Base-by-base conservation (phyloP, 805 yeast species). In the Yarrowia divulgata region DNA sequence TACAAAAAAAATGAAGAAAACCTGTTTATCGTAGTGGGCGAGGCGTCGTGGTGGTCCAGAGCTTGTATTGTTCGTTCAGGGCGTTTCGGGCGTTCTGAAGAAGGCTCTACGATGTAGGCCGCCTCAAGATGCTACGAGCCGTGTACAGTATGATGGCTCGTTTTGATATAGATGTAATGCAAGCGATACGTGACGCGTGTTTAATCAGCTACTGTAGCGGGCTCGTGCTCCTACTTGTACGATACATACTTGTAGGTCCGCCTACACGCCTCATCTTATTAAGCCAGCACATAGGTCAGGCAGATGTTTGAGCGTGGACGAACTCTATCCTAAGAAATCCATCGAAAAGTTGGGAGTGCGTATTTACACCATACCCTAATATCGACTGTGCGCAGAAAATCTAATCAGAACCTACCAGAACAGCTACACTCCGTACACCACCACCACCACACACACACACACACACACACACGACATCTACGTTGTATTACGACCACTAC, bases 321-420 rank as follows among this genome's bases (percentile, higher is more conserved):
- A 57, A 57, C 63, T 57, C 63, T 57, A 57, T 57, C 63, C 48
- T 57, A 40, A 57, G 63, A 57, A 57, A 42, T 42, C 46, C 63
- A 40, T 57, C 63, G 63, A 57, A 57, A 57, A 42, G 12, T 35
- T 14, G 45, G 60, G 43, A 39, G 54, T 49, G 54, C 54, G 54
- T 48, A 12, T 23, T 23, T 23, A 23, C 29, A 23, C 52, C 23
- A 48, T 49, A 54, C 60, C 60, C 60, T 54, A 54, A 54, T 32
- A 42, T 29, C 23, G 29, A 40, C 19, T 10, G 16, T 34, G 50
- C 23, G 52, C 66, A 43, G 50, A 43, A 60, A 60, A 43, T 60
- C 66, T 60, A 60, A 60, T 60, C 66, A 60, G 52, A 60, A 60
- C 50, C 60, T 39, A 39, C 60, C 60, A 54, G 60, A 54, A 54